These are phyloP conservation scores for Cryomyces antarcticus DNA, from an alignment of 495 filamentous ascomycete species.

Conservation along the genomic window DNA sequence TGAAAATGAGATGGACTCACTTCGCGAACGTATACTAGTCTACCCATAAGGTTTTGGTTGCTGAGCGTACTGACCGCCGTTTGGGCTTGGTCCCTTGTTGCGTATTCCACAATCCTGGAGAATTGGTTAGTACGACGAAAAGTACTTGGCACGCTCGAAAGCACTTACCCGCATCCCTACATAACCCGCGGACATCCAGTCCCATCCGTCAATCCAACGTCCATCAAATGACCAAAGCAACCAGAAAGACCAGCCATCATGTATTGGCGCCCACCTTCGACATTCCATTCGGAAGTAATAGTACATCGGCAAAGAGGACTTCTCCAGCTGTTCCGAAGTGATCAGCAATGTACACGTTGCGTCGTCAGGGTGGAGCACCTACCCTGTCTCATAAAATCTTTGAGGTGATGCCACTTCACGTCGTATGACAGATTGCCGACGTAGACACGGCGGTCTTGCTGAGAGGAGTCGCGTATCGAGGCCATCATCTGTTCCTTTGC, in stretches of 20 bases:
- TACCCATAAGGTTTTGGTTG: conserved; percentile 96
- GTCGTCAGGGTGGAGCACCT: conserved; percentile 17
- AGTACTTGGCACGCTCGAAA: not conserved
- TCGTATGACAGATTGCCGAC: conserved; percentile 97
- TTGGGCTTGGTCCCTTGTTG: conserved; percentile 96
- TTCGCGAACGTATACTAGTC: conserved; percentile 95
- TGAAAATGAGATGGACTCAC: conserved; percentile 27
- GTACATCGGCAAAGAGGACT: conserved; percentile 97
- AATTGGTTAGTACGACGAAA: conserved; percentile 9
- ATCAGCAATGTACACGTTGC: not conserved
- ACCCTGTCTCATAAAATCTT: conserved; percentile 99
- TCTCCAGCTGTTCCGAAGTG: conserved; percentile 57
- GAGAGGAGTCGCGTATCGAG: conserved; percentile 76
- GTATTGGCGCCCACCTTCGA: conserved; percentile 98
- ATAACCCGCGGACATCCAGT: conserved; percentile 61
- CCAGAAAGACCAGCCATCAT: conserved; percentile 70
- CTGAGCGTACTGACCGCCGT: conserved; percentile 93
- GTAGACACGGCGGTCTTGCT: conserved; percentile 97
- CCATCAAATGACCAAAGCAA: conserved; percentile 46
- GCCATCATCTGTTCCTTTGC: conserved; percentile 93
- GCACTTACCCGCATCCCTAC: conserved; percentile 99
- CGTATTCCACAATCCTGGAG: conserved; percentile 97
- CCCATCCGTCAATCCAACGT: conserved; percentile 99
- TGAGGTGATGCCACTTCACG: conserved; percentile 99
- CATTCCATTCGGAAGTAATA: conserved; percentile 99